Conservation (phyloP, 2,329 filamentous ascomycete species). For the Phialophora expanda region DNA sequence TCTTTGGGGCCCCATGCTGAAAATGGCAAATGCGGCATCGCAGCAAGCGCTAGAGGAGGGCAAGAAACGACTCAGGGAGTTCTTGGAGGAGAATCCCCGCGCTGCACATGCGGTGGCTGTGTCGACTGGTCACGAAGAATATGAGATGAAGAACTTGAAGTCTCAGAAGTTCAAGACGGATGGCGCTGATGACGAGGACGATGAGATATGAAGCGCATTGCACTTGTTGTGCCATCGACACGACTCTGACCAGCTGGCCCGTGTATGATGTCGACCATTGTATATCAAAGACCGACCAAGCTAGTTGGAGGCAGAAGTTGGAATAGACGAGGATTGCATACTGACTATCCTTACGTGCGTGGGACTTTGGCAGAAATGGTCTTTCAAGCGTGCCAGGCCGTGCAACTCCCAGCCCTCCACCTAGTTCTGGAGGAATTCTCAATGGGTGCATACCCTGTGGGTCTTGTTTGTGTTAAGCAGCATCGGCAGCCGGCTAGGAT, state of each 20-base stretch:
- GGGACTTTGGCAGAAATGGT: not conserved
- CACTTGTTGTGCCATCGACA: not conserved
- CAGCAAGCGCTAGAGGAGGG: constrained; percentile 87
- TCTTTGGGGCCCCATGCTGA: constrained; percentile 91
- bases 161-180: constrained; percentile 29
- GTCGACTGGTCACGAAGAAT: constrained; percentile 59
- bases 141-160: constrained; percentile 60
- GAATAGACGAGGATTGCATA: constrained; percentile 4
- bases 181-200: constrained; percentile 32
- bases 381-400: not conserved
- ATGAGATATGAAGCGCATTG: constrained; percentile 21
- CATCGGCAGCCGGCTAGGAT: not conserved
- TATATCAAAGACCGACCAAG: not conserved
- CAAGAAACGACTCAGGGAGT: constrained; percentile 88
- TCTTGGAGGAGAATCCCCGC: constrained; percentile 84
- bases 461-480: not conserved
- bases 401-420: not conserved
- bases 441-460: not conserved
- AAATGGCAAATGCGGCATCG: constrained; percentile 89
- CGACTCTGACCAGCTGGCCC: not conserved
- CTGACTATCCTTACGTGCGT: not conserved
- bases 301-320: not conserved
- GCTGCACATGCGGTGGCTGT: constrained; percentile 83
- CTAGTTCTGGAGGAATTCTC: not conserved
- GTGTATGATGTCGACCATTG: not conserved